phyloP scores from a whole-genome alignment of 139 green algal species.

The Tetradesmus obliquus region DNA sequence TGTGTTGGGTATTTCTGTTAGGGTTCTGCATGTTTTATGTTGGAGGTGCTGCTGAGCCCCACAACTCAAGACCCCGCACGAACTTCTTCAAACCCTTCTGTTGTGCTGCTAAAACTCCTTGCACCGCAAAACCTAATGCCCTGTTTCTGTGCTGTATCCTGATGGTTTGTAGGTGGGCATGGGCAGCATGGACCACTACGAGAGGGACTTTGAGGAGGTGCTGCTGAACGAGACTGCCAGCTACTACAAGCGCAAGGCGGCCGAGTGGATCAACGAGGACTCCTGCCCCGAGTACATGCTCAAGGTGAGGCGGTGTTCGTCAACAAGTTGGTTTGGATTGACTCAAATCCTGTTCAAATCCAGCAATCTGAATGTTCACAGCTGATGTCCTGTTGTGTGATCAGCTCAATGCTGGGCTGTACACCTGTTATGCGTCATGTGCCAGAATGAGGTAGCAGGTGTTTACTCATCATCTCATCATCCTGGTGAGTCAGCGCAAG shows the following conservation, averaged over 20 bases:
- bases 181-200: constrained; percentile 93
- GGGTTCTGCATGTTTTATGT: neutral
- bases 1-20: neutral
- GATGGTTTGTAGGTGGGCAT: constrained; percentile 81
- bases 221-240: constrained; percentile 84
- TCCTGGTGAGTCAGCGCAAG: constrained; percentile 58
- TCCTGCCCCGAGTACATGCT: constrained; percentile 97
- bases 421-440: too few species aligned
- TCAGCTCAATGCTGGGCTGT: neutral
- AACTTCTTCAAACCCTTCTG: neutral
- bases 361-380: too few species aligned
- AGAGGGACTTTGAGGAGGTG: constrained; percentile 94
- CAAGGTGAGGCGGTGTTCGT: constrained; percentile 66
- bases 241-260: constrained; percentile 90
- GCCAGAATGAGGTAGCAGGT: too few species aligned
- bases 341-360: too few species aligned
- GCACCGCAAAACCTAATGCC: neutral
- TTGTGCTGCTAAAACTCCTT: neutral
- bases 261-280: constrained; percentile 89
- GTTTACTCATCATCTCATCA: too few species aligned
- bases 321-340: neutral
- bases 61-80: neutral
- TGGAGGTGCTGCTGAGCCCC: neutral
- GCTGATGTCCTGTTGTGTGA: neutral
- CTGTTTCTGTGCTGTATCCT: neutral